Evolutionary conservation across 2,329 filamentous ascomycete genomes (phyloP).

Genomic region (Podosphaera aphanis): DNA sequence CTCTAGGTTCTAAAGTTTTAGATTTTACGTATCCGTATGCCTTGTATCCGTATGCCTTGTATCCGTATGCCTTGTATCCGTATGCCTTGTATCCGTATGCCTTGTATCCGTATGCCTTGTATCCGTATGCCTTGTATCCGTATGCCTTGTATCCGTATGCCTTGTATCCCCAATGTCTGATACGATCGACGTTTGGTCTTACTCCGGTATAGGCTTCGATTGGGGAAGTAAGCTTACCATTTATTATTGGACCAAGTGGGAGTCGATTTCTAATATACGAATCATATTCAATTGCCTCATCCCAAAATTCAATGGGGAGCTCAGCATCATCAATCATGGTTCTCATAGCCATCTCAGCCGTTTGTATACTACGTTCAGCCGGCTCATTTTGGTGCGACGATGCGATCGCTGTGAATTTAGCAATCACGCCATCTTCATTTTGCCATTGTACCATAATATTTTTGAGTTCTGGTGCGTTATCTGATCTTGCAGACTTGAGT

Average conservation of each 20-base stretch:
- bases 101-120: no score
- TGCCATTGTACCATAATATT: not conserved
- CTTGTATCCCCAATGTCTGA: not conserved
- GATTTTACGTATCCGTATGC: no score
- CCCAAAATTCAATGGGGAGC: not conserved
- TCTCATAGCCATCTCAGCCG: not conserved
- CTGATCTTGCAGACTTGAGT: not conserved
- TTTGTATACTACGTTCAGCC: not conserved
- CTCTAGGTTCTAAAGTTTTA: not conserved
- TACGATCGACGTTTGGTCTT: not conserved
- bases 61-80: no score
- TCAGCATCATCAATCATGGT: not conserved
- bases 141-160: not conserved
- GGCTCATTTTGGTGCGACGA: not conserved
- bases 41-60: no score
- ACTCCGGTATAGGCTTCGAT: not conserved
- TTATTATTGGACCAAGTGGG: not conserved
- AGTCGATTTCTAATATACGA: not conserved
- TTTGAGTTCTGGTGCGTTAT: not conserved
- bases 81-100: no score
- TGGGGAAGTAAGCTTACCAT: not conserved
- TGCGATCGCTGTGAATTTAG: not conserved
- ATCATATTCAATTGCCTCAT: not conserved
- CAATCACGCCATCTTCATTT: not conserved
- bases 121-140: no score